Conservation (phyloP, 768 basidiomycete species). For the Plicaturopsis crispa region DNA sequence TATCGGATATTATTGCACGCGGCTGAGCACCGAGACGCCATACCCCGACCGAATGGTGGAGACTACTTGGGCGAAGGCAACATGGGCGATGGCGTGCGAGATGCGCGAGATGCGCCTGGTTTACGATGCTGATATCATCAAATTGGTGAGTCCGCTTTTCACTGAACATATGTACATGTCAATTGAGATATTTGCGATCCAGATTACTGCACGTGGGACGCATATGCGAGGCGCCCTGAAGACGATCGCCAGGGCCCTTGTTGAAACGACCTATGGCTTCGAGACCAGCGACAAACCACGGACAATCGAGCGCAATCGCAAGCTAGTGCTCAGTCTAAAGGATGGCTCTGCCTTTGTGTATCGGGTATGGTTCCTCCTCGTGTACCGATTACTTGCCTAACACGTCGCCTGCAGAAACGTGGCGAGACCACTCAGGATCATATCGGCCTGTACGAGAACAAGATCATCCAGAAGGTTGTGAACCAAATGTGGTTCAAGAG, state of each 20-base stretch:
- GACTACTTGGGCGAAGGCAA: background rate
- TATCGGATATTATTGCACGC: slow-evolving; percentile 6
- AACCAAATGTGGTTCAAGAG: slow-evolving; percentile 15
- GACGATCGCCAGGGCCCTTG: slow-evolving; percentile 9
- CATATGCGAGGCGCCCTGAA: slow-evolving; percentile 17
- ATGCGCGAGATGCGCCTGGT: background rate
- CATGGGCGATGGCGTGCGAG: slow-evolving; percentile 6
- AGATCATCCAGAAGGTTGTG: slow-evolving; percentile 12
- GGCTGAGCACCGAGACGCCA: background rate
- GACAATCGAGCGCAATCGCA: slow-evolving; percentile 11
- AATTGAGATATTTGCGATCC: too few species aligned
- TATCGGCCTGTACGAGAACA: slow-evolving; percentile 4
- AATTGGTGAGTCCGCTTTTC: background rate
- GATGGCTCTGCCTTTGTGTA: slow-evolving; percentile 8
- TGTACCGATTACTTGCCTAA: slow-evolving; percentile 1
- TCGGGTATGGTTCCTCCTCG: slow-evolving; percentile 7
- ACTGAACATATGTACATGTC: background rate
- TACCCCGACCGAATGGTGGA: slow-evolving; percentile 7
- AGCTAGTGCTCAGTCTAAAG: slow-evolving; percentile 8
- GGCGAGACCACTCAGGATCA: background rate
- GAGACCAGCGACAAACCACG: slow-evolving; percentile 11
- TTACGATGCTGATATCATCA: slow-evolving; percentile 1
- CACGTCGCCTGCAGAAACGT: background rate
- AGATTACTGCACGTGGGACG: slow-evolving; percentile 7
- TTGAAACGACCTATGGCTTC: slow-evolving; percentile 15